Evolutionary conservation across 2,329 filamentous ascomycete species (phyloP), one percentile per base, ranked within the genome.

Genomic region (Cladosporium austrohemisphaericum): DNA sequence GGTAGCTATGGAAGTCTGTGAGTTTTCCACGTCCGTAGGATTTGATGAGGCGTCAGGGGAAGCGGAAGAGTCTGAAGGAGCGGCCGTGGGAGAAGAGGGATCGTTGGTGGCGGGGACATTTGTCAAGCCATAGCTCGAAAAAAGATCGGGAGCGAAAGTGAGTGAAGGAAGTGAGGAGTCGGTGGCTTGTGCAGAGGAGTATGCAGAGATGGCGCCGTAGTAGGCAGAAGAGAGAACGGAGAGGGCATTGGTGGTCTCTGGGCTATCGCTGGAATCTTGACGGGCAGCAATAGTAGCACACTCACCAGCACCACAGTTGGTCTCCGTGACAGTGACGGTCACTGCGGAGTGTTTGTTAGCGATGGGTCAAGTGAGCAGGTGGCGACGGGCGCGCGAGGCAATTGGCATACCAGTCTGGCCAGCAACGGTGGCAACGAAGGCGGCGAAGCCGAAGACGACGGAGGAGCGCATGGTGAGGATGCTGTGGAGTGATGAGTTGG

Each of bases 111-210:
- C 11, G 16, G 26, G 19, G 19, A 40, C 13, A 29, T 18, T 25
- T 19, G 52, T 57, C 48, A 53, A 47, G 28, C 49, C 52, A 18
- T 51, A 56, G 41, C 44, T 52, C 3, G 57, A 55, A 33, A 47
- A 55, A 38, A 56, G 50, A 14, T 47, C 50, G 33, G 51, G 52
- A 13, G 54, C 28, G 40, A 50, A 55, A 22, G 51, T 44, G 32
- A 44, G 35, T 25, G 51, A 40, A 16, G 50, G 38, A 35, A 53
- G 36, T 36, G 51, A 48, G 25, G 50, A 47, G 49, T 37, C 36
- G 32, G 55, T 56, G 44, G 36, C 44, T 38, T 49, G 29, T 37
- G 53, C 55, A 31, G 52, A 52, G 19, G 47, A 37, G 32, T 55
- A 41, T 3, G 55, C 50, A 45, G 51, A 48, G 40, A 55, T 14